Conservation (phyloP, 2,329 filamentous ascomycete genomes). For the Fusarium pseudoanthophilum region DNA sequence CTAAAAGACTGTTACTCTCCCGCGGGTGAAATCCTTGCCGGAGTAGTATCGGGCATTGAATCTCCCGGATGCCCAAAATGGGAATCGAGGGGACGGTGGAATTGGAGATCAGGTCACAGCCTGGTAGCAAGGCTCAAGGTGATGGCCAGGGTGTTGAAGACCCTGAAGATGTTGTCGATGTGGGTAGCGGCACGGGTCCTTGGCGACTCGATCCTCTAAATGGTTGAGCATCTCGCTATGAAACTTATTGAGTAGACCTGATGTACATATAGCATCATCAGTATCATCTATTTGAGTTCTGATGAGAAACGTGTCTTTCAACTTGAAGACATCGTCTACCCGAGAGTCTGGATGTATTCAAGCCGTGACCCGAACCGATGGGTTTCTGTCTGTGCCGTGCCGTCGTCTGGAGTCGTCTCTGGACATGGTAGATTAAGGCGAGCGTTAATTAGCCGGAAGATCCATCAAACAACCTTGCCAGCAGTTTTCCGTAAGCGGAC, state of each 20-base stretch:
- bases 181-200: neutral
- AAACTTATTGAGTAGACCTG: neutral
- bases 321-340: neutral
- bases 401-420: neutral
- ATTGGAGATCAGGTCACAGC: conserved; percentile 9
- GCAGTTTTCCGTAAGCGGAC: conserved; percentile 19
- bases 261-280: neutral
- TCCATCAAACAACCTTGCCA: conserved; percentile 32
- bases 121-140: conserved; percentile 6
- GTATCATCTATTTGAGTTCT: neutral
- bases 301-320: neutral
- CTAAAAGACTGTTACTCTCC: neutral
- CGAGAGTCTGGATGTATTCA: neutral
- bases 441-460: conserved; percentile 32
- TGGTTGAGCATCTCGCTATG: neutral
- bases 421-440: conserved; percentile 2
- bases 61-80: conserved; percentile 14
- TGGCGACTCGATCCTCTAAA: neutral
- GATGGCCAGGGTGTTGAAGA: conserved; percentile 18
- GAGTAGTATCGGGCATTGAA: conserved; percentile 2
- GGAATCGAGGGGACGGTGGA: neutral
- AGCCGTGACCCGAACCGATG: neutral
- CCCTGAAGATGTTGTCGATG: conserved; percentile 18
- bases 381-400: conserved; percentile 1
- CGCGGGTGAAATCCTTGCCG: conserved; percentile 1